A percentile compares a stretch with the other conserved stretches of the same genome.
Evolutionary conservation across 139 green algal species (phyloP).

Genomic region (Chlorokybus atmophyticus): DNA sequence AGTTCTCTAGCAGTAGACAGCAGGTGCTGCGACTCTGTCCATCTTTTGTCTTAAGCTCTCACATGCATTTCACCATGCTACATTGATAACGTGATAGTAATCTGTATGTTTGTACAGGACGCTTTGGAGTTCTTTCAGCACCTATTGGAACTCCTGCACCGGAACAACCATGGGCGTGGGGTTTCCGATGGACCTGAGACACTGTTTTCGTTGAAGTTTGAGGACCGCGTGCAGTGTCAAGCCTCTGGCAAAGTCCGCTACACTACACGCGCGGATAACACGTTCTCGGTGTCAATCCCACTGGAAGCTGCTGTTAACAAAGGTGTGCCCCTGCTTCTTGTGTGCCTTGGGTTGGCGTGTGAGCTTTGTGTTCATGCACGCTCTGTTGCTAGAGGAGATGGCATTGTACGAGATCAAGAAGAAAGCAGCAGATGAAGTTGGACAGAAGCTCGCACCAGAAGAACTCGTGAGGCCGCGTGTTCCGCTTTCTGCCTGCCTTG

Average conservation of each 20-base stretch:
- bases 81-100: no score
- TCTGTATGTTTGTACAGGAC: no score
- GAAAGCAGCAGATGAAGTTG: not conserved
- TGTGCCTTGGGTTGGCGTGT: no score
- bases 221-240: slow-evolving; percentile 38
- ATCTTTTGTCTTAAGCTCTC: no score
- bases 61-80: no score
- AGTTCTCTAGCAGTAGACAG: slow-evolving; percentile 68
- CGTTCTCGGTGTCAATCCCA: slow-evolving; percentile 66
- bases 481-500: slow-evolving; percentile 72
- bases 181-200: no score
- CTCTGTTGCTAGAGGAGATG: slow-evolving; percentile 7
- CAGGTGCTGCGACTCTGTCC: slow-evolving; percentile 37
- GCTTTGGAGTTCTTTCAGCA: slow-evolving; percentile 82
- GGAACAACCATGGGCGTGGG: not conserved
- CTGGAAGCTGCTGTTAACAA: slow-evolving; percentile 73
- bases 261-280: slow-evolving; percentile 32
- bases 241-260: slow-evolving; percentile 39
- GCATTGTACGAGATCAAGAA: slow-evolving; percentile 4
- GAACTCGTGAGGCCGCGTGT: slow-evolving; percentile 52
- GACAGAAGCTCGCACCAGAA: slow-evolving; percentile 14
- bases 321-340: no score
- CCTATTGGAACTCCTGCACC: slow-evolving; percentile 44
- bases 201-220: no score
- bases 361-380: no score